A percentile compares a stretch with the other conserved stretches of the same genome.
These are phyloP conservation scores for Pseudomonodictys pantanalensis DNA, from an alignment of 495 filamentous ascomycete species.

Conservation along the genomic window DNA sequence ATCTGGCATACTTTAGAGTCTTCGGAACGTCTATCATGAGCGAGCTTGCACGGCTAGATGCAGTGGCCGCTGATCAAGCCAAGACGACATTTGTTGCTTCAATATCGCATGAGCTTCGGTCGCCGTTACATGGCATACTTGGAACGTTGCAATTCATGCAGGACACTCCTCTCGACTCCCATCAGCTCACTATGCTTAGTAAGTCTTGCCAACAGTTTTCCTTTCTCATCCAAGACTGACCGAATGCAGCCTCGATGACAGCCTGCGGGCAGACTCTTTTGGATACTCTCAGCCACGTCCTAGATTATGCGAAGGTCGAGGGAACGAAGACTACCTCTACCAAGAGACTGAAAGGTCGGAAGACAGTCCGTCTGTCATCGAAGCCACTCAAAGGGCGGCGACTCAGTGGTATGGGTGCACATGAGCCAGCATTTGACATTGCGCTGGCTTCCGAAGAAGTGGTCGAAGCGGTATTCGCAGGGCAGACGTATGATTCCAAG, in stretches of 20 bases:
- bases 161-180: constrained; percentile 30
- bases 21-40: constrained; percentile 36
- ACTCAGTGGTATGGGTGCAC: background rate
- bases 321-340: constrained; percentile 11
- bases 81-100: constrained; percentile 94
- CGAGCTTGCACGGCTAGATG: constrained; percentile 50
- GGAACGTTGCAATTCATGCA: constrained; percentile 51
- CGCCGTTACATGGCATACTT: constrained; percentile 85
- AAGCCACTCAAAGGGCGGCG: constrained; percentile 9
- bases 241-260: no score
- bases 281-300: constrained; percentile 35
- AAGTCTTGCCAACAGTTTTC: no score
- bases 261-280: constrained; percentile 36
- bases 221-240: no score
- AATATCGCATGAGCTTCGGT: constrained; percentile 90
- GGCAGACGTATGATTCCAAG: constrained; percentile 14
- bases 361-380: constrained; percentile 15
- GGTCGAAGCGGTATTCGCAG: constrained; percentile 34
- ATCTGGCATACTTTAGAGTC: constrained; percentile 27
- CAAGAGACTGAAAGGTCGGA: constrained; percentile 18
- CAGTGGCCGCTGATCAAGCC: constrained; percentile 84
- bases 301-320: constrained; percentile 38
- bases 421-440: constrained; percentile 29
- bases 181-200: constrained; percentile 27
- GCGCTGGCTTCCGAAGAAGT: constrained; percentile 35